These are phyloP conservation scores for Tylopilus vinaceipallidus DNA, from an alignment of 768 basidiomycete genomes.

Conservation along the genomic window DNA sequence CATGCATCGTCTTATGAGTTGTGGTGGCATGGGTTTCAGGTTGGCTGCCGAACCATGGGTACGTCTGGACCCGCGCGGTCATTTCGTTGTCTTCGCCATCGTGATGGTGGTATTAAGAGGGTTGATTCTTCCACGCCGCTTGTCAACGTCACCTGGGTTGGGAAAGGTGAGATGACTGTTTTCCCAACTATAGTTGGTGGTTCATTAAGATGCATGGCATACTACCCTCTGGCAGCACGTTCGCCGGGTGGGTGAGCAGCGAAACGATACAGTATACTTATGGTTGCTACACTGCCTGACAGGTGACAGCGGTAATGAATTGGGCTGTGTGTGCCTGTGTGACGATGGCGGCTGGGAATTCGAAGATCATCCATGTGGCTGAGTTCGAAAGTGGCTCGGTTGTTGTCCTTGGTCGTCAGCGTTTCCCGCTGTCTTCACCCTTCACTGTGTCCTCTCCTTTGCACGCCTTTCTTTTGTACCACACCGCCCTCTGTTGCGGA, in stretches of 20 bases:
- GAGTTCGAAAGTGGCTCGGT: conserved; percentile 24
- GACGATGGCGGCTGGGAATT: too few species aligned
- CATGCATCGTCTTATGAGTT: neutral
- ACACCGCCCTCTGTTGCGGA: conserved; percentile 27
- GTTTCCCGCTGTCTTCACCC: neutral
- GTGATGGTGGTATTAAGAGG: conserved; percentile 54
- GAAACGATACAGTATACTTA: too few species aligned
- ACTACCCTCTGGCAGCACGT: too few species aligned
- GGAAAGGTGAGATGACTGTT: conserved; percentile 37
- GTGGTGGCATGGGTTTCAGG: neutral
- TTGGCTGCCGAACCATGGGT: conserved; percentile 71
- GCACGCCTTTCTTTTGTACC: conserved; percentile 15
- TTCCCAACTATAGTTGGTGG: neutral
- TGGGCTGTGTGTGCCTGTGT: too few species aligned
- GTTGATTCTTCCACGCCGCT: conserved; percentile 69
- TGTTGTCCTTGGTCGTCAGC: conserved; percentile 10
- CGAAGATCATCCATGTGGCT: conserved; percentile 7
- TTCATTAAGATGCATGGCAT: neutral
- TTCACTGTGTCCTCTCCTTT: conserved; percentile 14
- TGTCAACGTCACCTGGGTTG: too few species aligned
- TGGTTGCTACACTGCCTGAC: too few species aligned
- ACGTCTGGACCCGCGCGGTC: conserved; percentile 1
- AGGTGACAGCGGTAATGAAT: too few species aligned
- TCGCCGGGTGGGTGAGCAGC: too few species aligned
- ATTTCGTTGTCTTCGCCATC: conserved; percentile 16